Conservation (phyloP, 345 rosid genomes). For the Angophora floribunda region DNA sequence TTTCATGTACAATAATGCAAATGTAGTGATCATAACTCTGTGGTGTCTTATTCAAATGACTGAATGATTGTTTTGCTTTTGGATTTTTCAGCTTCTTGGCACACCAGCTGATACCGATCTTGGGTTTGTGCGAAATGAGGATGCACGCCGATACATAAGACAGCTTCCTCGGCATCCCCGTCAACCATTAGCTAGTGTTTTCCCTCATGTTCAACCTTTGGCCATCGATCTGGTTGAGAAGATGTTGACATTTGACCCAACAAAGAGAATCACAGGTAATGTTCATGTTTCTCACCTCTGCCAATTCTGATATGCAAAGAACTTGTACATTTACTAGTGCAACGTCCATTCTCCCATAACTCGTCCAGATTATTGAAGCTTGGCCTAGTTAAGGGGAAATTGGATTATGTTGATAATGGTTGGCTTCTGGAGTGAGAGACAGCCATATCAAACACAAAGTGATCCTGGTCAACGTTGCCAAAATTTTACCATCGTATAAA, state of each 20-base stretch:
- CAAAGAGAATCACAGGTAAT: slow-evolving; percentile 86
- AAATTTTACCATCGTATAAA: neutral
- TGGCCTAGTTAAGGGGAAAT: neutral
- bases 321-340: neutral
- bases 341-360: neutral
- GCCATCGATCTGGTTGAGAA: slow-evolving; percentile 80
- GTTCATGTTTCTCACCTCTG: neutral
- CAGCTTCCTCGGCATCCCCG: slow-evolving; percentile 71
- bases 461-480: neutral
- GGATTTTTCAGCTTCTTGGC: slow-evolving; percentile 70
- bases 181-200: slow-evolving; percentile 47
- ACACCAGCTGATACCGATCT: slow-evolving; percentile 90
- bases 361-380: neutral
- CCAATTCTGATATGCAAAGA: neutral
- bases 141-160: slow-evolving; percentile 69
- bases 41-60: neutral
- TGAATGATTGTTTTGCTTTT: neutral
- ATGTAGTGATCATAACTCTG: neutral
- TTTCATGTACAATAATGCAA: neutral
- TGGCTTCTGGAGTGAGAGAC: neutral
- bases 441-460: neutral
- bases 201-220: slow-evolving; percentile 68
- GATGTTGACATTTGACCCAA: slow-evolving; percentile 94
- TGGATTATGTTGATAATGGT: neutral
- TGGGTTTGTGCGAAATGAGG: slow-evolving; percentile 78